phyloP scores from a whole-genome alignment of 2,329 filamentous ascomycete species.

The Cladophialophora carrionii region DNA sequence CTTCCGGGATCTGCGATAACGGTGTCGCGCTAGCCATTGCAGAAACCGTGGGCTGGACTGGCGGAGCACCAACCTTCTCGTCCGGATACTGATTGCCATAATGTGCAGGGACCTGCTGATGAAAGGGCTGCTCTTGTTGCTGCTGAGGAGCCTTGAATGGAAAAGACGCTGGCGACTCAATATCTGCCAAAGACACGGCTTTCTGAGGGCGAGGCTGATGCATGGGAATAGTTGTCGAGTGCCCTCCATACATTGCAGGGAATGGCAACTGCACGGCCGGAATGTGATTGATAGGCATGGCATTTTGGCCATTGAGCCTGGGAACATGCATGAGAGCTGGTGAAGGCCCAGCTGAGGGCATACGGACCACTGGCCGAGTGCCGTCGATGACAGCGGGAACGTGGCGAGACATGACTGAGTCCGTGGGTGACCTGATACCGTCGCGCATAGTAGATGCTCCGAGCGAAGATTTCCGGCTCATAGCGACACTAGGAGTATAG shows the following conservation, averaged over 20 bases:
- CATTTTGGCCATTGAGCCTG: constrained; percentile 23
- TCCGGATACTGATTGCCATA: constrained; percentile 59
- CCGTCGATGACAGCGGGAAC: constrained; percentile 62
- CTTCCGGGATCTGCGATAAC: constrained; percentile 87
- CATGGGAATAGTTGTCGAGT: constrained; percentile 69
- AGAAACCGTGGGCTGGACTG: constrained; percentile 62
- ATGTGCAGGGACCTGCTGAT: constrained; percentile 86
- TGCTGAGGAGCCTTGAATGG: constrained; percentile 63
- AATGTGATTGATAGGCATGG: constrained; percentile 34
- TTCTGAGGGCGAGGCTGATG: constrained; percentile 96
- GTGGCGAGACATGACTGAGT: constrained; percentile 73
- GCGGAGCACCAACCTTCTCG: constrained; percentile 19
- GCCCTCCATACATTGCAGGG: constrained; percentile 63
- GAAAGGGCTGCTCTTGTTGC: constrained; percentile 82
- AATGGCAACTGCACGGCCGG: constrained; percentile 47
- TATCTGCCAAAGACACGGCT: constrained; percentile 86
- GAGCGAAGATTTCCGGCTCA: constrained; percentile 83
- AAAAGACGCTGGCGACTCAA: constrained; percentile 76
- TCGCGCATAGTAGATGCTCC: constrained; percentile 63
- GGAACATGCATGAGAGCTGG: constrained; percentile 26
- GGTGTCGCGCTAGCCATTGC: constrained; percentile 77
- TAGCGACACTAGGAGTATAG: constrained; percentile 83
- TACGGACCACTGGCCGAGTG: constrained; percentile 71
- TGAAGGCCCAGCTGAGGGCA: constrained; percentile 65
- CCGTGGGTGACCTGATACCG: constrained; percentile 76